These are phyloP conservation scores for Podaxis sp. DNA, from an alignment of 768 basidiomycete species.

Conservation along the genomic window DNA sequence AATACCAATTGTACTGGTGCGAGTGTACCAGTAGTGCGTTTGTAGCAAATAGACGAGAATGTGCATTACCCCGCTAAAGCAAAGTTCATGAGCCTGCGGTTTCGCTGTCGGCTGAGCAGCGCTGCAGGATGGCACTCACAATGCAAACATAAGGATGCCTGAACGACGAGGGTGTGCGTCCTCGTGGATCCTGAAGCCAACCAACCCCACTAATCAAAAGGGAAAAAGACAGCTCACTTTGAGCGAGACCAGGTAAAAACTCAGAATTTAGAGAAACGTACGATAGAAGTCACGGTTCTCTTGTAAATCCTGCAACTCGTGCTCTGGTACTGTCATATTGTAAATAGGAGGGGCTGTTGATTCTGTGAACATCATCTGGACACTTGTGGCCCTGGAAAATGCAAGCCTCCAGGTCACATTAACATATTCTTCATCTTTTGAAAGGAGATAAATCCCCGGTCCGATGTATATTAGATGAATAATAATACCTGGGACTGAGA, in stretches of 20 bases:
- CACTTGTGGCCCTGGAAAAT: slow-evolving; percentile 25
- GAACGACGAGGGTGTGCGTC: slow-evolving; percentile 30
- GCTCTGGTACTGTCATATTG: slow-evolving; percentile 24
- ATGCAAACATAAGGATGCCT: slow-evolving; percentile 8
- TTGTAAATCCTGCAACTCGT: slow-evolving; percentile 23
- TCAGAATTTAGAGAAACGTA: slow-evolving; percentile 15
- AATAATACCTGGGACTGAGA: neutral
- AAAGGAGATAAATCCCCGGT: neutral
- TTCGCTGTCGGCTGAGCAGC: too few relatives aligned
- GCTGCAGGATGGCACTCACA: slow-evolving; percentile 16
- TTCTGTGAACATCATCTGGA: slow-evolving; percentile 20
- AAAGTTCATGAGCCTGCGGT: neutral
- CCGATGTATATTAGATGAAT: neutral
- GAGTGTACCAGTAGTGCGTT: slow-evolving; percentile 34
- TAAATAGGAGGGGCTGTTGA: neutral
- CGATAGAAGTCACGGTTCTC: slow-evolving; percentile 23
- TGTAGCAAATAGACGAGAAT: slow-evolving; percentile 17
- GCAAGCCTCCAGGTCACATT: slow-evolving; percentile 34
- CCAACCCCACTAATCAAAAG: slow-evolving; percentile 24
- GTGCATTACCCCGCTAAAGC: slow-evolving; percentile 17
- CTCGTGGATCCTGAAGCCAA: slow-evolving; percentile 28
- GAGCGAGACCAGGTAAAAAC: neutral
- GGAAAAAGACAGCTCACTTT: too few relatives aligned
- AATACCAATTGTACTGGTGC: slow-evolving; percentile 32
- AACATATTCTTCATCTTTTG: slow-evolving; percentile 23